These are phyloP conservation scores for Abortiporus biennis DNA, from an alignment of 1,284 basidiomycete species.

Conservation along the genomic window DNA sequence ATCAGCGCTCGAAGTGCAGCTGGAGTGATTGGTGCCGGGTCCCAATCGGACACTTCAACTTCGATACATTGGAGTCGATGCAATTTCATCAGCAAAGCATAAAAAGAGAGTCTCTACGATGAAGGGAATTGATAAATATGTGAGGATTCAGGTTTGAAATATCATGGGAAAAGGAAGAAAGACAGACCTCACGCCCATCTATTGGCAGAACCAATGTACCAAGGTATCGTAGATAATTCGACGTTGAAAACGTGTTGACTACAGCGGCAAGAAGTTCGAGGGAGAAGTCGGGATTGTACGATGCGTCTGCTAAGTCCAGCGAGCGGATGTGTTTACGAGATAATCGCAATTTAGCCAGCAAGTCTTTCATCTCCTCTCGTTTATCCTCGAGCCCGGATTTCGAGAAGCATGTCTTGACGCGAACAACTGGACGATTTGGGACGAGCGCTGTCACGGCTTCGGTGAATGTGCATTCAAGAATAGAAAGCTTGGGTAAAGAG, in stretches of 20 bases:
- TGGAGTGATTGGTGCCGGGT: conserved; percentile 43
- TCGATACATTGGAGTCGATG: conserved; percentile 46
- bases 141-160: conserved; percentile 1
- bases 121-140: too few relatives aligned
- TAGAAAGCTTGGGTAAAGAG: conserved; percentile 41
- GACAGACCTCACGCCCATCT: conserved; percentile 37
- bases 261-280: conserved; percentile 42
- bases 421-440: conserved; percentile 49
- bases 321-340: conserved; percentile 39
- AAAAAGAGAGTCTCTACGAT: conserved; percentile 50
- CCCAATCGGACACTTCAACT: conserved; percentile 59
- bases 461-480: conserved; percentile 58
- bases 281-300: conserved; percentile 46
- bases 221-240: conserved; percentile 43
- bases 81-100: conserved; percentile 49
- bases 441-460: conserved; percentile 52
- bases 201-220: conserved; percentile 56
- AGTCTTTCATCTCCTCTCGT: conserved; percentile 38
- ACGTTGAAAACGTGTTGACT: conserved; percentile 26
- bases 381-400: conserved; percentile 40
- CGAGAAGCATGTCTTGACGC: conserved; percentile 66
- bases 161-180: conserved; percentile 6
- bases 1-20: conserved; percentile 50
- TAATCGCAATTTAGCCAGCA: conserved; percentile 38
- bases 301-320: conserved; percentile 55